phyloP scores from a whole-genome alignment of 2,329 filamentous ascomycete genomes.

The Aspergillus sp. region DNA sequence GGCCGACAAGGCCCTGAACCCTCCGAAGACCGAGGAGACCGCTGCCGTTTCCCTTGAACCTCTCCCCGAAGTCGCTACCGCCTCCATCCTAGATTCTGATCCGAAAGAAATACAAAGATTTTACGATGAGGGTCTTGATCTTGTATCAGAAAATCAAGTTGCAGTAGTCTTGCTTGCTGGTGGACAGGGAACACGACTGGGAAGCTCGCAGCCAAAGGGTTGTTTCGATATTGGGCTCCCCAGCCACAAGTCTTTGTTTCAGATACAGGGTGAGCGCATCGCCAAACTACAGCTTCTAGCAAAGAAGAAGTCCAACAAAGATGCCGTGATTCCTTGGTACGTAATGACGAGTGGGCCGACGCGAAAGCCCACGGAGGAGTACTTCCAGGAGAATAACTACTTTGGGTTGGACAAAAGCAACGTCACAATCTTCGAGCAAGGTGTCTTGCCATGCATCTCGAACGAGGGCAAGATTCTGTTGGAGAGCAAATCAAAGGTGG shows the following conservation, averaged over 20 bases:
- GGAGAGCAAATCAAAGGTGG: constrained; percentile 80
- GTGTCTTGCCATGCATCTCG: constrained; percentile 92
- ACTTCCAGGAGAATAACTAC: constrained; percentile 87
- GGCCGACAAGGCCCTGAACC: constrained; percentile 78
- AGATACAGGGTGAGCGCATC: constrained; percentile 96
- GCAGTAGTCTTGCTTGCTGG: constrained; percentile 95
- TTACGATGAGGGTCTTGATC: constrained; percentile 72
- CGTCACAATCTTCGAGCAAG: constrained; percentile 93
- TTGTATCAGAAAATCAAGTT: constrained; percentile 71
- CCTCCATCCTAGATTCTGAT: constrained; percentile 89
- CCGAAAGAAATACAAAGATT: constrained; percentile 77
- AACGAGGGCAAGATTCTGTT: constrained; percentile 97
- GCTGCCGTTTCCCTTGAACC: constrained; percentile 71
- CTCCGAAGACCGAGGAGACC: constrained; percentile 62
- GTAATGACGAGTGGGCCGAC: constrained; percentile 99
- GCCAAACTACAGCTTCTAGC: constrained; percentile 82
- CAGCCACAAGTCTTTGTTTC: constrained; percentile 92
- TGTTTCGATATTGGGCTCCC: constrained; percentile 96
- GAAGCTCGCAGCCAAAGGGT: constrained; percentile 94
- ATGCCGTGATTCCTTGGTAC: constrained; percentile 87
- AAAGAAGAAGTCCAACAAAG: constrained; percentile 65
- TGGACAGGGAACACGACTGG: constrained; percentile 91
- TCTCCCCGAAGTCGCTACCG: constrained; percentile 81
- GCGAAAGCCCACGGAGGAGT: constrained; percentile 85
- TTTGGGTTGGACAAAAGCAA: constrained; percentile 88